phyloP scores from a whole-genome alignment of 1,284 basidiomycete species.

The Ceratobasidium sp. region DNA sequence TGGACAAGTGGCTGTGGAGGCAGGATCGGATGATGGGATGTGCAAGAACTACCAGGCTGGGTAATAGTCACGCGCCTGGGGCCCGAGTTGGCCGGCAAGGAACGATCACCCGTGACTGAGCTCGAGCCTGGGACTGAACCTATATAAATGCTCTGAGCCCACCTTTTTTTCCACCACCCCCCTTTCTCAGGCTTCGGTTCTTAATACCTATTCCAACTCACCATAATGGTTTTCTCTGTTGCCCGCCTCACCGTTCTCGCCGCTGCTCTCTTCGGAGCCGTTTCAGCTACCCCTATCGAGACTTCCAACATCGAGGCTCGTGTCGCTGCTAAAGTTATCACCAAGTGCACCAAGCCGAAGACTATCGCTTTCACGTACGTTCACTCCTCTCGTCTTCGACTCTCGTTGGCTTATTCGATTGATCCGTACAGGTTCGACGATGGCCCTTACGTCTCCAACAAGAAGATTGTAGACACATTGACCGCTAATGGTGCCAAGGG shows the following conservation, averaged over 20 bases:
- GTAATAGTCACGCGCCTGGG: neutral
- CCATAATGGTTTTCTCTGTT: slow-evolving; percentile 26
- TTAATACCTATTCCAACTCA: neutral
- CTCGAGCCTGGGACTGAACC: neutral
- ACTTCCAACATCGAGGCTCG: slow-evolving; percentile 6
- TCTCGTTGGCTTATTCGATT: neutral
- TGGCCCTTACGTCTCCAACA: slow-evolving; percentile 29
- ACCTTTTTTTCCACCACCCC: neutral
- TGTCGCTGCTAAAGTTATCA: neutral
- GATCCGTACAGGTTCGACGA: slow-evolving; percentile 31
- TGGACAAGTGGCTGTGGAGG: neutral
- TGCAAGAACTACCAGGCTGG: neutral
- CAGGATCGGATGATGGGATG: neutral
- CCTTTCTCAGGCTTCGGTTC: neutral
- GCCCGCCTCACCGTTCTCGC: slow-evolving; percentile 29
- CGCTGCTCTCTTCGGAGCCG: slow-evolving; percentile 25
- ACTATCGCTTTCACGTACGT: slow-evolving; percentile 30
- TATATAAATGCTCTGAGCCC: slow-evolving; percentile 3
- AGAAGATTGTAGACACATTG: slow-evolving; percentile 15
- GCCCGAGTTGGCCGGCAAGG: neutral
- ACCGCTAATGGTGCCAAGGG: slow-evolving; percentile 12
- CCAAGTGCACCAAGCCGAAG: slow-evolving; percentile 26
- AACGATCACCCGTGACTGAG: neutral
- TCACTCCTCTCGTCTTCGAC: neutral
- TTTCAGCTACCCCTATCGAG: slow-evolving; percentile 22